These are phyloP conservation scores for Apiospora malaysiana DNA, from an alignment of 2,329 filamentous ascomycete genomes.

Conservation along the genomic window DNA sequence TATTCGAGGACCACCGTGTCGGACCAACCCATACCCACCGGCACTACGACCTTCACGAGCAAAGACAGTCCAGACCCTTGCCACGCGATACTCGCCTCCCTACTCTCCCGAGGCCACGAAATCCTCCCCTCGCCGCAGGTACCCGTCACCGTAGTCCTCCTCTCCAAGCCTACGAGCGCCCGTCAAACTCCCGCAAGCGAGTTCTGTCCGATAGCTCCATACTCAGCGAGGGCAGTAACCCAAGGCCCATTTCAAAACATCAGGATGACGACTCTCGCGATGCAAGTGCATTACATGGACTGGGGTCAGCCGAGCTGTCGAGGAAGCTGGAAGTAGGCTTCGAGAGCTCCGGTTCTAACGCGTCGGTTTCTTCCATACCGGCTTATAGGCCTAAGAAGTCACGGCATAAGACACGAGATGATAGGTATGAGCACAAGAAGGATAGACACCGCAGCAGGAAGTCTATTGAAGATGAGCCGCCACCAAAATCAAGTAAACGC, in stretches of 20 bases:
- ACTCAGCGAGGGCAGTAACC: not conserved
- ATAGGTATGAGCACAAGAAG: constrained; percentile 57
- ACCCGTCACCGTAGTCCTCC: not conserved
- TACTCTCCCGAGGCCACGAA: not conserved
- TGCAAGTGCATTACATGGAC: not conserved
- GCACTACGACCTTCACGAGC: not conserved
- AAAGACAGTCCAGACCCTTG: constrained; percentile 1
- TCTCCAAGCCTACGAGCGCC: not conserved
- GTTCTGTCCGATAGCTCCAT: constrained; percentile 6
- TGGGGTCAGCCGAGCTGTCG: not conserved
- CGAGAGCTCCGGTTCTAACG: constrained; percentile 29
- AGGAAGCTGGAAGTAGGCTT: constrained; percentile 7
- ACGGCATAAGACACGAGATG: constrained; percentile 61
- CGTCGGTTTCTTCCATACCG: constrained; percentile 24
- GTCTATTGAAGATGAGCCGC: constrained; percentile 28
- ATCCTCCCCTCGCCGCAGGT: not conserved
- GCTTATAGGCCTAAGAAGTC: constrained; percentile 53
- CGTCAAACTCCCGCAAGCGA: constrained; percentile 9
- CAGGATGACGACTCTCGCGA: not conserved
- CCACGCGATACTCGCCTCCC: not conserved
- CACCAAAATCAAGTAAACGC: constrained; percentile 27
- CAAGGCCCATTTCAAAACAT: not conserved
- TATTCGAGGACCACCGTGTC: not conserved
- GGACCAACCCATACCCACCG: constrained; percentile 7
- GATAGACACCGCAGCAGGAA: constrained; percentile 33